Conservation (phyloP, 139 green algal species). For the Coelastrella sp. region DNA sequence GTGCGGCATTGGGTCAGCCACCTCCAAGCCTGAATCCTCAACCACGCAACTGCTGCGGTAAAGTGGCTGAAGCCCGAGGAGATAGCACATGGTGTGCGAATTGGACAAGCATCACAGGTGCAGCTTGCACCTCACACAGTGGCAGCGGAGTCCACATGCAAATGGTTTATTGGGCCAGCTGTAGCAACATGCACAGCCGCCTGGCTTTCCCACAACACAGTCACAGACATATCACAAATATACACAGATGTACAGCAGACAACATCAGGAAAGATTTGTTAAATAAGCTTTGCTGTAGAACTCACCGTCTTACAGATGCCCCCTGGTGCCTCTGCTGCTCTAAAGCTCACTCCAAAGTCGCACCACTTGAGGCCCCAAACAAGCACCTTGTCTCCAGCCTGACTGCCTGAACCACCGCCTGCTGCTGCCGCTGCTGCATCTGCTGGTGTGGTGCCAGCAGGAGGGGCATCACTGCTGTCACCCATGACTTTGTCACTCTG, state of each 20-base stretch:
- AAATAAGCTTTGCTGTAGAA: neutral
- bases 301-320: conserved; percentile 30
- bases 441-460: neutral
- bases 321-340: conserved; percentile 21
- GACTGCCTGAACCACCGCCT: neutral
- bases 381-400: neutral
- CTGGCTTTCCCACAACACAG: too few relatives aligned
- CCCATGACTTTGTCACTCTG: neutral
- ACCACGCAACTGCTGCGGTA: too few relatives aligned
- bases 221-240: too few relatives aligned
- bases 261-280: neutral
- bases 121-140: too few relatives aligned
- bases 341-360: conserved; percentile 50
- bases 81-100: too few relatives aligned
- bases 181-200: too few relatives aligned
- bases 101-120: too few relatives aligned
- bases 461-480: neutral
- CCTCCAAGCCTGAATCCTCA: too few relatives aligned
- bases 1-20: too few relatives aligned
- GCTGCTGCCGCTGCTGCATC: conserved; percentile 22
- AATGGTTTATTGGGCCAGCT: too few relatives aligned
- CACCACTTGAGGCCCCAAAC: conserved; percentile 48
- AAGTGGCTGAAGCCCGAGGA: too few relatives aligned
- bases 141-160: too few relatives aligned
- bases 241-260: neutral